These are phyloP conservation scores for Hypoxylon trugodes DNA, from an alignment of 495 filamentous ascomycete species.

Conservation along the genomic window DNA sequence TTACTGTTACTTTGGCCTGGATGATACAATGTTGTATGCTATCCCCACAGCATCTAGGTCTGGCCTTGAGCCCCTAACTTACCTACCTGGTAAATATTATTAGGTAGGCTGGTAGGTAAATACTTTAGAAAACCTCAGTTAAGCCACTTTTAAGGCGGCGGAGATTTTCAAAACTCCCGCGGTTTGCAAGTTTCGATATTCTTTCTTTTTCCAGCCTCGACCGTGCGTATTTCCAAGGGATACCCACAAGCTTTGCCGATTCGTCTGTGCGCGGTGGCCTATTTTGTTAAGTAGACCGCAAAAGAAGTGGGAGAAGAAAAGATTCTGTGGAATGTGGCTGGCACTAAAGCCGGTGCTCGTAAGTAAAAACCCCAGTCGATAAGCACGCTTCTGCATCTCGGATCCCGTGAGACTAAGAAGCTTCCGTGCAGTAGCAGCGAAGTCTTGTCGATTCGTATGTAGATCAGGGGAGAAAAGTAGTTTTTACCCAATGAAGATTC, in stretches of 20 bases:
- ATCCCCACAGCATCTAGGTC: conserved; percentile 22
- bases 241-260: conserved; percentile 13
- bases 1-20: conserved; percentile 13
- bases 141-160: neutral
- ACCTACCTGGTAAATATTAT: too few species aligned
- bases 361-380: conserved; percentile 8
- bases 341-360: conserved; percentile 8
- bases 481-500: neutral
- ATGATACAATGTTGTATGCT: conserved; percentile 18
- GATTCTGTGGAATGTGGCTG: conserved; percentile 20
- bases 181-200: conserved; percentile 9
- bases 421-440: conserved; percentile 39
- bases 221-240: neutral
- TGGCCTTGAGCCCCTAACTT: too few species aligned
- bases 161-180: conserved; percentile 14
- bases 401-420: conserved; percentile 30
- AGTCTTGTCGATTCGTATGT: conserved; percentile 21
- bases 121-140: conserved; percentile 9
- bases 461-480: conserved; percentile 18
- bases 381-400: conserved; percentile 26
- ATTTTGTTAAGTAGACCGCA: conserved; percentile 7
- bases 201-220: conserved; percentile 13
- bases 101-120: too few species aligned
- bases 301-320: neutral
- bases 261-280: conserved; percentile 18